Evolutionary conservation across 371 early-diverging fungal genomes (phyloP), one percentile per base, ranked within the genome.

Genomic region (Rhizopus arrhizus): DNA sequence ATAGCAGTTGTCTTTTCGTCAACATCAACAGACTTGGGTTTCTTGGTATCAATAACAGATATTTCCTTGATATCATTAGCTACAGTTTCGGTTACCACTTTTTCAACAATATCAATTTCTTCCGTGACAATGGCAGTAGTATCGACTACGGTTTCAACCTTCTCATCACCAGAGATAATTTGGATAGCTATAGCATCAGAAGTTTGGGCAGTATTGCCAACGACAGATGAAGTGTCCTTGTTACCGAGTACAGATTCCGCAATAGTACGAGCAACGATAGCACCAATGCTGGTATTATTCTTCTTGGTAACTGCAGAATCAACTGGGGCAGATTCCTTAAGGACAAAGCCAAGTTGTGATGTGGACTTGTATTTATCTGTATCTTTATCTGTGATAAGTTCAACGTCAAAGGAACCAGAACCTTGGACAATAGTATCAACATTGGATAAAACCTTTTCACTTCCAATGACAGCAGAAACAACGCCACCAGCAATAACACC

Each of bases 211-310:
- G 33, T 36, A 2, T 5, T 48, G 3, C 22, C 49, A 12, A 58
- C 34, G 15, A 46, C 38, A 33, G 43, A 34, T 5, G 40, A 35
- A 9, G 43, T 56, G 4, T 51, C 56, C 31, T 51, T 52, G 16
- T 54, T 33, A 5, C 32, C 33, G 34, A 28, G 8, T 3, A 51
- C 36, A 11, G 36, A 36, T 36, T 22, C 22, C 10, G 28, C 48
- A 22, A 48, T 31, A 36, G 36, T 11, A n/a, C 55, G 35, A 32
- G 46, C 56, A 56, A 45, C 36, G 33, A 33, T 45, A 56, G 45
- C 43, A 1, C 12, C 42, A 41, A 41, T 28, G 22, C 22, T 22
- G 22, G 22, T 22, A 22, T 22, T 22, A 22, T 22, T 2, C 22
- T 22, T 22, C 22, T 22, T 22, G 22, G 22, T 22, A 22, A 22